phyloP scores from a whole-genome alignment of 108 stramenopile genomes.

The Bacterosira constricta region DNA sequence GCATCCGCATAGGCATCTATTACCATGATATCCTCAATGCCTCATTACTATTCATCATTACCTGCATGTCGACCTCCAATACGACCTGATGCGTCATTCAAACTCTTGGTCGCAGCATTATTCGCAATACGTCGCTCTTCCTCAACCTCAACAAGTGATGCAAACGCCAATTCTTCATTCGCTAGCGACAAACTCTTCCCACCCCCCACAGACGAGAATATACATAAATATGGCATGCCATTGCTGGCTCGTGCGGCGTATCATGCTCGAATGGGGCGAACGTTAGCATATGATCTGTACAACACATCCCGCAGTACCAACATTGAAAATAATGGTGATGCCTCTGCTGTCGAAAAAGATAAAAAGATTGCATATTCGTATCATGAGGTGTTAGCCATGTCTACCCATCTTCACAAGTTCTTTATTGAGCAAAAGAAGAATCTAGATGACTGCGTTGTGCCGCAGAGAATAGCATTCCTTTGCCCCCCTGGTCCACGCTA shows the following conservation, averaged over 20 bases:
- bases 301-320: background rate
- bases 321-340: background rate
- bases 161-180: too few relatives aligned
- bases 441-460: background rate
- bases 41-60: too few relatives aligned
- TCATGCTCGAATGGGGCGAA: conserved; percentile 21
- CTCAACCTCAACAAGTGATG: too few relatives aligned
- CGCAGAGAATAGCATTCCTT: conserved; percentile 14
- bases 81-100: too few relatives aligned
- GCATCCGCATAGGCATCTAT: too few relatives aligned
- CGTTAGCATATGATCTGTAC: conserved; percentile 15
- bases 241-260: conserved; percentile 22
- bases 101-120: too few relatives aligned
- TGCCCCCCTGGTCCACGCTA: conserved; percentile 17
- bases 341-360: too few relatives aligned
- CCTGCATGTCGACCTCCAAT: too few relatives aligned
- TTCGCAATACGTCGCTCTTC: too few relatives aligned
- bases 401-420: conserved; percentile 11
- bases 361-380: conserved; percentile 19
- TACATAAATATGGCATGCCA: conserved; percentile 15
- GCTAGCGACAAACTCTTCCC: background rate
- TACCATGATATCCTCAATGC: too few relatives aligned
- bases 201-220: background rate
- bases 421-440: background rate
- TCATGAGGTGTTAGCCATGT: conserved; percentile 7